Evolutionary conservation across 176 grass and related monocot genomes (phyloP).

Genomic region (Oryza nivara): DNA sequence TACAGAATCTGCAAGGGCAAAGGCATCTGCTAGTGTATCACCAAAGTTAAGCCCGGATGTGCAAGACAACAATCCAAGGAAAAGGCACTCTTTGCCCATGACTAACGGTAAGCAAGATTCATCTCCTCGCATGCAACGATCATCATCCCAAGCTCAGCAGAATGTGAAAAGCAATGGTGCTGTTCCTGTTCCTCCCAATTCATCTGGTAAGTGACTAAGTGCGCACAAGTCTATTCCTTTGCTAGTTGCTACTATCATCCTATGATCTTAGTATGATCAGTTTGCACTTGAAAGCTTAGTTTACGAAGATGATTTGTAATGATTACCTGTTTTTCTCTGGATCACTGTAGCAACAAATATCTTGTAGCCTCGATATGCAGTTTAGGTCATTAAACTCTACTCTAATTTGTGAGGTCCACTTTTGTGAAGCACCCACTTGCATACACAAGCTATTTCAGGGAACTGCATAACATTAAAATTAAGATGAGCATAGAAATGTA

Average conservation of each 20-base stretch:
- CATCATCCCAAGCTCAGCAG: constrained; percentile 72
- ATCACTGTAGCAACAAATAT: neutral
- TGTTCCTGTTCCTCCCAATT: constrained; percentile 60
- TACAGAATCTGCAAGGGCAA: constrained; percentile 93
- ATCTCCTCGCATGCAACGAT: constrained; percentile 91
- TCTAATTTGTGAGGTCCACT: neutral
- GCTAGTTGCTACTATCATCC: neutral
- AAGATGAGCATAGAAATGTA: neutral
- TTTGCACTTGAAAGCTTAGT: constrained; percentile 8
- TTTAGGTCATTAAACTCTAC: neutral
- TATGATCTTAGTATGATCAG: neutral
- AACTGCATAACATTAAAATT: neutral
- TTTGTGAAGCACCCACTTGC: neutral
- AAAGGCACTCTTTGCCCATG: constrained; percentile 88
- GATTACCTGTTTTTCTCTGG: neutral
- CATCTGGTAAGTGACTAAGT: constrained; percentile 57
- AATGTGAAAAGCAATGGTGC: constrained; percentile 59
- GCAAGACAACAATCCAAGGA: constrained; percentile 68
- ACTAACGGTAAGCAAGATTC: constrained; percentile 60
- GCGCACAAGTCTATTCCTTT: neutral
- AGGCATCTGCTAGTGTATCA: constrained; percentile 60
- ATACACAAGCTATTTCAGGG: neutral
- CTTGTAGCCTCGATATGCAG: neutral
- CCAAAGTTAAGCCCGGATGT: constrained; percentile 87
- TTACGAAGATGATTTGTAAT: neutral